Evolutionary conservation across 1,139 yeast genomes (phyloP).

Genomic region (Blastobotrys indianensis): DNA sequence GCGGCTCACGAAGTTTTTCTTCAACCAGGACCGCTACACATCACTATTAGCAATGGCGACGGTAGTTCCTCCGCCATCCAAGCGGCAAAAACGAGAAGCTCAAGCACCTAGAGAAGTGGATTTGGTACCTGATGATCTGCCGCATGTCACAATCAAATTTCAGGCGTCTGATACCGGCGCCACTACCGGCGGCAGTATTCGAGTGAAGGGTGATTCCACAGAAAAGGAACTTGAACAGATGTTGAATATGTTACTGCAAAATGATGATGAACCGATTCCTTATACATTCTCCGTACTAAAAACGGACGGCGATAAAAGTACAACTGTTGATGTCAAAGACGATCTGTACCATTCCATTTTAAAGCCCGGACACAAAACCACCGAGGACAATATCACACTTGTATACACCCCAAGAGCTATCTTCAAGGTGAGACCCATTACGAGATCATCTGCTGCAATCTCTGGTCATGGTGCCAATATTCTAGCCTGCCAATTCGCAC

Average conservation of each 20-base stretch:
- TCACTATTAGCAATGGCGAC: conserved; percentile 65
- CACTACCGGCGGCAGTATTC: conserved; percentile 70
- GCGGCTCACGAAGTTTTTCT: no score
- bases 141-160: conserved; percentile 81
- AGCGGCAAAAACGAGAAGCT: conserved; percentile 78
- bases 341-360: conserved; percentile 73
- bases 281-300: conserved; percentile 69
- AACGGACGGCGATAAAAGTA: conserved; percentile 37
- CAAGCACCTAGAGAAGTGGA: conserved; percentile 75
- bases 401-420: conserved; percentile 94
- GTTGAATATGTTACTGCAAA: conserved; percentile 50
- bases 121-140: conserved; percentile 69
- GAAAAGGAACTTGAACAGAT: conserved; percentile 86
- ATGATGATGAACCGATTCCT: conserved; percentile 76
- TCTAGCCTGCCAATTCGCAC: conserved; percentile 89
- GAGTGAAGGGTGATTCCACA: conserved; percentile 87
- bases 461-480: conserved; percentile 95
- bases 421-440: conserved; percentile 85
- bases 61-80: conserved; percentile 86
- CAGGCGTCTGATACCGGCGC: conserved; percentile 97
- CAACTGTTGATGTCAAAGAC: conserved; percentile 64
- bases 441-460: conserved; percentile 86
- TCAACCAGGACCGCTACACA: no score
- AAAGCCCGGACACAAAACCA: conserved; percentile 79
- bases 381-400: conserved; percentile 88